Base-by-base conservation (phyloP, 352 stramenopile species). In the Globisporangium yorkense region DNA sequence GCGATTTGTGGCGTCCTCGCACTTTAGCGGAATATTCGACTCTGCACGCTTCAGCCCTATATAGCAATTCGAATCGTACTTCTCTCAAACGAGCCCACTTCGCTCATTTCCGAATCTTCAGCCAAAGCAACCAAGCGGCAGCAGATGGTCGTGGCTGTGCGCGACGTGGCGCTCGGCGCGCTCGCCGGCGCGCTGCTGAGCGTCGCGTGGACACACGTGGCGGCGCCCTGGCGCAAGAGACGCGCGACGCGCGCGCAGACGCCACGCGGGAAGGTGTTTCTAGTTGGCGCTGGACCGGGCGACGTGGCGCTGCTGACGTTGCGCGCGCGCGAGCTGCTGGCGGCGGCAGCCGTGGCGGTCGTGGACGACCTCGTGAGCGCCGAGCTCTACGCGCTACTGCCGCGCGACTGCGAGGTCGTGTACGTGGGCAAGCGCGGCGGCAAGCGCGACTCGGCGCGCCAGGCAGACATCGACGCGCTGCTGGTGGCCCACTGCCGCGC, bases 391-490 rank as follows among this genome's bases (percentile, higher is more conserved):
- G 65, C 53, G n/a, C 53, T 88, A 13, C 61, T 87, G 24, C 70
- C 80, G 5, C 56, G 50, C 39, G 75, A 88, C 68, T 85, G 69
- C 46, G 75, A 89, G 57, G 58, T 85, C 27, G 50, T 89, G 2
- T 86, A 87, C 63, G 77, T 88, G 15, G 80, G 80, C 54, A 90
- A 88, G 62, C 66, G 77, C 33, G 80, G 80, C 41, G 80, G 75
- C 9, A 87, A 82, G 63, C 75, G 70, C 40, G 75, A 88, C 59
- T 90, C 80, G 37, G 66, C 77, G 35, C 80, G 80, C 59, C 77
- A 90, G 57, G 59, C 70, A 44, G 77, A 87, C 59, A 89, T 89
- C 35, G 74, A 89, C 64, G 67, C 72, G 49, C 66, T 87, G 16
- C 51, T 89, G 39, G 80, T 88, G 55, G 49, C 61, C 52, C 83